Conservation (phyloP, 352 stramenopile species). For the Peronosclerospora sorghi region DNA sequence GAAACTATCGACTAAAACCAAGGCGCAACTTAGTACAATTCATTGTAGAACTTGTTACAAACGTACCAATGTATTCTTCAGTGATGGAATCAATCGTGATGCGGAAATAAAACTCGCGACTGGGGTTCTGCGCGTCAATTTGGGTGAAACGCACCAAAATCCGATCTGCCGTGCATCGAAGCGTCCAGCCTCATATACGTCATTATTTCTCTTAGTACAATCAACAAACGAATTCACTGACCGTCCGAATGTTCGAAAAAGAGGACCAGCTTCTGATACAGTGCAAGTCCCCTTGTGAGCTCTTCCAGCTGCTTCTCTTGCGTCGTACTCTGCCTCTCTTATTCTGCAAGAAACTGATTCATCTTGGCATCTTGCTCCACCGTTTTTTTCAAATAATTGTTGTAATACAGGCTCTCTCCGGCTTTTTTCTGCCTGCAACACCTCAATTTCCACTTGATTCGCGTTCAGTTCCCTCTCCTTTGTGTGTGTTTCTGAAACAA, state of each 20-base stretch:
- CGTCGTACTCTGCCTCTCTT: constrained; percentile 26
- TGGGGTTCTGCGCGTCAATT: constrained; percentile 41
- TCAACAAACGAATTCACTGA: constrained; percentile 9
- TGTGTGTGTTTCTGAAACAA: constrained; percentile 19
- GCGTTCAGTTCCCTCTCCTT: constrained; percentile 45
- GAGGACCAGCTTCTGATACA: constrained; percentile 60
- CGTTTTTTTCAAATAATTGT: constrained; percentile 42
- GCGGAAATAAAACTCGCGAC: constrained; percentile 58
- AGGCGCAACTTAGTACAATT: constrained; percentile 1
- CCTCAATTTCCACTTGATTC: constrained; percentile 57
- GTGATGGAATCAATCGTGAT: constrained; percentile 55
- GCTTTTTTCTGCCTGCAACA: constrained; percentile 45
- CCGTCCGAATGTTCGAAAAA: constrained; percentile 54
- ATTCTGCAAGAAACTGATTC: constrained; percentile 34
- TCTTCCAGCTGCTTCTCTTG: constrained; percentile 46
- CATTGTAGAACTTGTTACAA: not conserved
- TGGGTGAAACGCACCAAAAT: constrained; percentile 62
- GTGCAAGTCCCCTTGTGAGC: constrained; percentile 44
- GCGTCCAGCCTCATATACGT: not conserved
- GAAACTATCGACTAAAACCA: constrained; percentile 48
- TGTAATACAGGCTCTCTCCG: constrained; percentile 54
- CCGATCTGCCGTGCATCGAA: constrained; percentile 30
- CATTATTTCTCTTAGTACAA: not conserved
- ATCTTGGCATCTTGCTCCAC: constrained; percentile 46
- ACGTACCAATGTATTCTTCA: constrained; percentile 50